Conservation (phyloP, 305 asterid species). For the Fraxinus albicans region DNA sequence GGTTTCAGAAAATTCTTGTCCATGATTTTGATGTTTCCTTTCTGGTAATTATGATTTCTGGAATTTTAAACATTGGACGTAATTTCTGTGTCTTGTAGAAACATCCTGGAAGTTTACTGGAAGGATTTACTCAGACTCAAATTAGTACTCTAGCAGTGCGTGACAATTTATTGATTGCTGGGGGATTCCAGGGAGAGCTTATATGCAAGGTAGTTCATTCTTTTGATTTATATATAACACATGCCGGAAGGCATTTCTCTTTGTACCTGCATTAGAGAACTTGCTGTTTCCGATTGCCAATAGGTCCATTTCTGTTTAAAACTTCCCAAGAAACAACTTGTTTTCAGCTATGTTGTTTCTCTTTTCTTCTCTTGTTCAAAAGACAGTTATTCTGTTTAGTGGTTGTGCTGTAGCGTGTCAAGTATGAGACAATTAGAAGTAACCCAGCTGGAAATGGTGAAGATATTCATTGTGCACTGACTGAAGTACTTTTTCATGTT, state of each 20-base stretch:
- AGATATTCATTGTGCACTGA: neutral
- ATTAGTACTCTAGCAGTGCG: conserved; percentile 64
- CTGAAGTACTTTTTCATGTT: conserved; percentile 15
- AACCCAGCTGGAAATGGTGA: neutral
- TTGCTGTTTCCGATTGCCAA: neutral
- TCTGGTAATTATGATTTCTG: neutral
- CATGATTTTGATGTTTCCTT: neutral
- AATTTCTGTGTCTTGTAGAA: conserved; percentile 31
- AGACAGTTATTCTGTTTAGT: neutral
- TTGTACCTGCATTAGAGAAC: neutral
- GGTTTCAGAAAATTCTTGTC: conserved; percentile 1
- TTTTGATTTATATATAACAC: neutral
- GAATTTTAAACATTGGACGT: neutral
- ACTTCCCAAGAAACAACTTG: neutral
- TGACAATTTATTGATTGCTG: conserved; percentile 59
- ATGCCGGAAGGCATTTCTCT: neutral
- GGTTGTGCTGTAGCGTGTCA: neutral
- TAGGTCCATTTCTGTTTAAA: neutral
- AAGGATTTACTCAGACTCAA: conserved; percentile 68
- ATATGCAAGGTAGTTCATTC: conserved; percentile 51
- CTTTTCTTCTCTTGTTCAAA: neutral
- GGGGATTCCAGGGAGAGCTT: conserved; percentile 70
- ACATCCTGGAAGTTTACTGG: conserved; percentile 61
- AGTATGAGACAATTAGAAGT: neutral
- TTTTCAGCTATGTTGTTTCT: neutral